Evolutionary conservation across 2,329 filamentous ascomycete species (phyloP).

Genomic region (Zymoseptoria pseudotritici): DNA sequence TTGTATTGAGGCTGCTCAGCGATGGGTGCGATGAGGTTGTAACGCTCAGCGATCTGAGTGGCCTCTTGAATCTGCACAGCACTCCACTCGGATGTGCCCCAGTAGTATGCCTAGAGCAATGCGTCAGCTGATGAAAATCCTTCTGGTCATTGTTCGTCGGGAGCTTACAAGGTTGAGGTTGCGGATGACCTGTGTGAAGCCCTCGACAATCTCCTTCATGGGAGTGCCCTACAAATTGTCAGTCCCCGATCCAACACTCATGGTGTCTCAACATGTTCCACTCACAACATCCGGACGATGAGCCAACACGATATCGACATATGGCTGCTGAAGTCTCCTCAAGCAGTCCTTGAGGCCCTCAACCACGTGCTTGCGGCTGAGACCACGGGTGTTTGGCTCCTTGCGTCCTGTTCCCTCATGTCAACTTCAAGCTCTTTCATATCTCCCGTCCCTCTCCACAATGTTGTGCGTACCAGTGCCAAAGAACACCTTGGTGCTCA

Average conservation of each 20-base stretch:
- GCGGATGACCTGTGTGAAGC: constrained; percentile 44
- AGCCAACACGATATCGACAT: constrained; percentile 58
- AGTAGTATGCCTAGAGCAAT: constrained; percentile 47
- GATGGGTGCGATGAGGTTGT: constrained; percentile 53
- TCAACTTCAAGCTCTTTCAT: not conserved
- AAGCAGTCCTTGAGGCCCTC: constrained; percentile 53
- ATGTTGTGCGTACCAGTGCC: constrained; percentile 35
- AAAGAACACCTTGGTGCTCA: constrained; percentile 43
- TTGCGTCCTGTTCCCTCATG: constrained; percentile 37
- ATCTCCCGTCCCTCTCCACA: not conserved
- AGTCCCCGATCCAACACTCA: not conserved
- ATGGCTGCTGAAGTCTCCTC: constrained; percentile 55
- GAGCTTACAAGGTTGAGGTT: constrained; percentile 45
- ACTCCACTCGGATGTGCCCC: constrained; percentile 56
- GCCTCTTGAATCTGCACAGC: constrained; percentile 54
- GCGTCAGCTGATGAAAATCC: not conserved
- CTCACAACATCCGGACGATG: constrained; percentile 48
- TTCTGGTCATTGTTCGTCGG: not conserved
- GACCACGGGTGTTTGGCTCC: constrained; percentile 49
- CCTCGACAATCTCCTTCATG: constrained; percentile 52
- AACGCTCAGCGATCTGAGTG: constrained; percentile 46
- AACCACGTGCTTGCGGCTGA: constrained; percentile 46
- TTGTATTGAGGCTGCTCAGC: constrained; percentile 54
- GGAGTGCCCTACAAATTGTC: constrained; percentile 17
- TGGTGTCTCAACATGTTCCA: not conserved